phyloP scores from a whole-genome alignment of 306 rosid species.

The Aeschynomene evenia region DNA sequence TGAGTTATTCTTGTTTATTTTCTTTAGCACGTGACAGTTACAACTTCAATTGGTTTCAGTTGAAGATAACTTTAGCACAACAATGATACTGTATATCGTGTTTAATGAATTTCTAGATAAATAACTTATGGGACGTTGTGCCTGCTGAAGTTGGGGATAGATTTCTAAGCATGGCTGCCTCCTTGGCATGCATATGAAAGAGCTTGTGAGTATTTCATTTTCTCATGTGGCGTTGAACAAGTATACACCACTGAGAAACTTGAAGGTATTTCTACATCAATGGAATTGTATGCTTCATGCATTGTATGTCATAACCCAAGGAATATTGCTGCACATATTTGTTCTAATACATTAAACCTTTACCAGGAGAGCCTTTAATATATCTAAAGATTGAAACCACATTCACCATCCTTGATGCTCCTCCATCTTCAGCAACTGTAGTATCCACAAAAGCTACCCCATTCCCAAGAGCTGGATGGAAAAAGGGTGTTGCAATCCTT shows the following conservation, averaged over 20 bases:
- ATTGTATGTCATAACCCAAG: slow-evolving; percentile 14
- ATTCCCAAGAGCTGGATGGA: slow-evolving; percentile 35
- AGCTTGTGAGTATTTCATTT: no score
- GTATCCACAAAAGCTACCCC: slow-evolving; percentile 42
- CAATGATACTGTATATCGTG: slow-evolving; percentile 4
- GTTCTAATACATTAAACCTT: no score
- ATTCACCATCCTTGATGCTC: no score
- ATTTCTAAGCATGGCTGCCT: no score
- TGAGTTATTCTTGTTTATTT: not conserved
- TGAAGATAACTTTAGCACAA: slow-evolving; percentile 25
- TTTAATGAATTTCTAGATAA: slow-evolving; percentile 50
- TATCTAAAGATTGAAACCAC: no score
- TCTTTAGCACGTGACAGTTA: slow-evolving; percentile 1
- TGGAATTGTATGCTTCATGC: slow-evolving; percentile 13
- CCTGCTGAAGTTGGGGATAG: no score
- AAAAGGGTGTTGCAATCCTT: slow-evolving; percentile 46
- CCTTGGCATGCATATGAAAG: no score
- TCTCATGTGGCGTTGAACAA: no score
- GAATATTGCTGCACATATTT: not conserved
- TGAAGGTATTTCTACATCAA: slow-evolving; percentile 63
- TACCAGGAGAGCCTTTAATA: no score
- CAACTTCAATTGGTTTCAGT: slow-evolving; percentile 17
- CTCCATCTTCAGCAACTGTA: slow-evolving; percentile 15
- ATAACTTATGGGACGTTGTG: not conserved
- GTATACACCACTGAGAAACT: slow-evolving; percentile 47